A percentile compares a stretch with the other conserved stretches of the same genome.
Evolutionary conservation across 2,329 filamentous ascomycete species (phyloP).

Genomic region (Talaromyces rugulosus): DNA sequence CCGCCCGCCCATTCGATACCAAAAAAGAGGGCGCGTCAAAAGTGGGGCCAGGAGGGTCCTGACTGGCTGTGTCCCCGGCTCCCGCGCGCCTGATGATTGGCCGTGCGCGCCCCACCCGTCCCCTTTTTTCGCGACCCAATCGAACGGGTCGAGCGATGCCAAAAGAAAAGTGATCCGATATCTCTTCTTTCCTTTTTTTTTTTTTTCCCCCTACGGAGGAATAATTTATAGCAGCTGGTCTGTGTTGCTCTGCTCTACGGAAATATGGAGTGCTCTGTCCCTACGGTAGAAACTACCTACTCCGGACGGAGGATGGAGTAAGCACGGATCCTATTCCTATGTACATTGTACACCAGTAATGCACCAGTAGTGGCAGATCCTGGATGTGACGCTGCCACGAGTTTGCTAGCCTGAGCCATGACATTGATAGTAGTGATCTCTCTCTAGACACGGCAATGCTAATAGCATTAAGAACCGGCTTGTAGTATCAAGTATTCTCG

Average conservation of each 20-base stretch:
- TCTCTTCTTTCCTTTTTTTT: neutral
- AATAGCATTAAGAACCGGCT: too few relatives aligned
- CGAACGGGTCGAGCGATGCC: neutral
- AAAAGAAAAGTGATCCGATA: neutral
- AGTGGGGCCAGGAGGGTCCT: neutral
- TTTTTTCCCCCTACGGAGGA: neutral
- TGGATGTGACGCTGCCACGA: neutral
- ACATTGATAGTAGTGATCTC: neutral
- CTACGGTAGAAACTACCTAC: too few relatives aligned
- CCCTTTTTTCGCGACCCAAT: neutral
- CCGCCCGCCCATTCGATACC: neutral
- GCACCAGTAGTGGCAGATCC: too few relatives aligned
- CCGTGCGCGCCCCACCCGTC: neutral
- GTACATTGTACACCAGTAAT: too few relatives aligned
- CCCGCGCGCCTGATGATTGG: neutral
- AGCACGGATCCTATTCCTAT: too few relatives aligned
- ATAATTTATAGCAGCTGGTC: neutral
- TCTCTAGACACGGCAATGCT: neutral
- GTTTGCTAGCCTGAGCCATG: neutral
- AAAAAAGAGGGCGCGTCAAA: neutral
- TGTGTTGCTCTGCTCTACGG: too few relatives aligned
- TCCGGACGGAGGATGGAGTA: too few relatives aligned
- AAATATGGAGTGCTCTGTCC: too few relatives aligned
- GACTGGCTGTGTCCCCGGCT: neutral
- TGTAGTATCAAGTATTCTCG: too few relatives aligned